A percentile compares a stretch with the other conserved stretches of the same genome.
These are phyloP conservation scores for Brassica balearica DNA, from an alignment of 441 rosid species.

Conservation along the genomic window DNA sequence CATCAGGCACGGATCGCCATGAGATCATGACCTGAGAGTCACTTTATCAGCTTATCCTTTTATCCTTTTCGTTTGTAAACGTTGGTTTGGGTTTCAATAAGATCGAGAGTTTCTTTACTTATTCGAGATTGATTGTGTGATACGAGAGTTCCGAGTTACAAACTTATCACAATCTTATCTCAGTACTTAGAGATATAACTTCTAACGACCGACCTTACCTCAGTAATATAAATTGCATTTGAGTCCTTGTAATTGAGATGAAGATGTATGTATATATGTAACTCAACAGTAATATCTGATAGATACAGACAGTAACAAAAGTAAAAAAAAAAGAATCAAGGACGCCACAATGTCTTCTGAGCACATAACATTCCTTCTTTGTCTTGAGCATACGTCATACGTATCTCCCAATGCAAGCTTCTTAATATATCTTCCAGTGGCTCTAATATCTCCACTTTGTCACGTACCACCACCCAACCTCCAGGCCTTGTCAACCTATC, in stretches of 20 bases:
- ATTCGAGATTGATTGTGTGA: too few species aligned
- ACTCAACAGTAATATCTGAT: not conserved
- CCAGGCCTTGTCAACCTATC: constrained; percentile 82
- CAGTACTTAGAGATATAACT: not conserved
- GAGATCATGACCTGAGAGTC: too few species aligned
- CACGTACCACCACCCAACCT: constrained; percentile 86
- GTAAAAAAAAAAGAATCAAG: constrained; percentile 43
- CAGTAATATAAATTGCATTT: too few species aligned
- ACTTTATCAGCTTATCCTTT: too few species aligned
- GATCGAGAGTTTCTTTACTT: too few species aligned
- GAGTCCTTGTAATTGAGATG: not conserved
- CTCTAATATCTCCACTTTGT: constrained; percentile 81
- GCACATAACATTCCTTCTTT: constrained; percentile 88
- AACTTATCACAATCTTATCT: constrained; percentile 23
- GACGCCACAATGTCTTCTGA: constrained; percentile 84
- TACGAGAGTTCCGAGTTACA: too few species aligned
- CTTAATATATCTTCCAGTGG: constrained; percentile 73
- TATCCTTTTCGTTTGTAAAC: too few species aligned
- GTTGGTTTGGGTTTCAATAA: too few species aligned
- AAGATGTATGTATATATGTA: constrained; percentile 4
- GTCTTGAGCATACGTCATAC: constrained; percentile 81
- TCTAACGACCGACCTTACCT: not conserved
- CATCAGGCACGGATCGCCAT: too few species aligned
- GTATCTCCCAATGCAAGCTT: constrained; percentile 91
- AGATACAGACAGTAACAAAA: constrained; percentile 28